Evolutionary conservation across 2,329 filamentous ascomycete species (phyloP), one percentile per base, ranked within the genome.

Genomic region (Trichoderma semiorbis): DNA sequence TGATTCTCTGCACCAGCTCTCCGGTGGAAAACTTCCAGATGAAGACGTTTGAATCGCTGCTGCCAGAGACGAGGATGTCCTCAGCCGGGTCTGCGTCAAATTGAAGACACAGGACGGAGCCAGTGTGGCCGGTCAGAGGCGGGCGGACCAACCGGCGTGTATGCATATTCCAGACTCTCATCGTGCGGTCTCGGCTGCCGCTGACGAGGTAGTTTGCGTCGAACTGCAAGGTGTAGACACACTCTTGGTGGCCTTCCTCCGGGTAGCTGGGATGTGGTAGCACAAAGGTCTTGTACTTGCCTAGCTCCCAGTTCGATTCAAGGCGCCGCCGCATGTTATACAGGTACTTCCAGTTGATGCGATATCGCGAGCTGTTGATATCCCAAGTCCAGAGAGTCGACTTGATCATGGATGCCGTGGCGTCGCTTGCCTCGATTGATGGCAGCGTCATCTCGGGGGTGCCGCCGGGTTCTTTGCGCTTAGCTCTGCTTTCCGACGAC

Each of bases 1-100:
- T 85, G 36, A 98, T 88, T 71, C 90, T 90, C 77, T 95, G 92
- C 14, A 98, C 82, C 43, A 93, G 88, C 77, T 95, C 85, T 4
- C 96, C 96, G 0, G 95, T 98, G 0, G 94, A 97, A 78, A 98
- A 98, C 64, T 87, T 90, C 96, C 95, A 98, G 16, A 98, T 84
- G 70, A 98, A 95, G 68, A 99, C 90, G 74, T 92, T 91, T 61
- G 92, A 93, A 81, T 99, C 96, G 77, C 95, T 97, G 77, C 95
- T 97, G 47, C 95, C 96, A 8, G 95, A 97, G 11, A 98, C 92
- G n/a, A 99, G 92, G 50, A 99, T 84, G 77, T 98, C 95, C 78
- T 98, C 93, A 16, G 92, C 89, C 0, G 93, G 92, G 66, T 92
- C 90, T 4, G 95, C 91, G 78, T 99, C 96, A 78, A 98, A 99